Evolutionary conservation across 495 filamentous ascomycete genomes (phyloP).

Genomic region (Penicillium parvum): DNA sequence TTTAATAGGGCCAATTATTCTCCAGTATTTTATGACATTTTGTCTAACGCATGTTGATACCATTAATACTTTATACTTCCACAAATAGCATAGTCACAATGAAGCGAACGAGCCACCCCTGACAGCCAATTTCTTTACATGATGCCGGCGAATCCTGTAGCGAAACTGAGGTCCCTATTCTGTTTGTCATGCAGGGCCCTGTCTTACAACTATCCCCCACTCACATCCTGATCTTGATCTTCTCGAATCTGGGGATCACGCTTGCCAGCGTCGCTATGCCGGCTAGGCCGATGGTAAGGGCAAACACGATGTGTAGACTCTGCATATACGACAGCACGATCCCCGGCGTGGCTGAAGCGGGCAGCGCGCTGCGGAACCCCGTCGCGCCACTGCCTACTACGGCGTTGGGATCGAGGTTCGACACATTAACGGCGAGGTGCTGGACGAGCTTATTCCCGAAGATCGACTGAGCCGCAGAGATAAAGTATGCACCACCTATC

Average conservation of each 20-base stretch:
- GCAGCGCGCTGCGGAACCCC: conserved; percentile 1
- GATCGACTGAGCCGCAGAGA: neutral
- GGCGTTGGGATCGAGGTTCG: neutral
- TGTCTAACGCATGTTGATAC: too few species aligned
- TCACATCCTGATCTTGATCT: conserved; percentile 1
- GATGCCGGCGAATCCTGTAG: too few species aligned
- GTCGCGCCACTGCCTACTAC: neutral
- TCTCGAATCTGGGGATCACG: conserved; percentile 1
- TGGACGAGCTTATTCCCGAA: conserved; percentile 1
- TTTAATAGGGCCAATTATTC: too few species aligned
- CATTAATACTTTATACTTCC: too few species aligned
- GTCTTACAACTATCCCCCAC: neutral
- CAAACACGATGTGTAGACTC: conserved; percentile 2
- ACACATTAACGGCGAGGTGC: neutral
- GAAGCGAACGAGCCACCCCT: too few species aligned
- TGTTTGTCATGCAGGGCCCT: neutral
- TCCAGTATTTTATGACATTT: too few species aligned
- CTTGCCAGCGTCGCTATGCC: conserved; percentile 1
- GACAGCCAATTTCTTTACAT: too few species aligned
- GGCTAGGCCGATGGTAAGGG: neutral
- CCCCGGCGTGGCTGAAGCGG: neutral
- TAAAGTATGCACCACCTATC: neutral
- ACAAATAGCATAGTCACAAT: too few species aligned
- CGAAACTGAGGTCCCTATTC: too few species aligned
- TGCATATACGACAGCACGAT: conserved; percentile 1